Base-by-base conservation (phyloP, 106 monocot genomes). In the Apostasia shenzhenica region DNA sequence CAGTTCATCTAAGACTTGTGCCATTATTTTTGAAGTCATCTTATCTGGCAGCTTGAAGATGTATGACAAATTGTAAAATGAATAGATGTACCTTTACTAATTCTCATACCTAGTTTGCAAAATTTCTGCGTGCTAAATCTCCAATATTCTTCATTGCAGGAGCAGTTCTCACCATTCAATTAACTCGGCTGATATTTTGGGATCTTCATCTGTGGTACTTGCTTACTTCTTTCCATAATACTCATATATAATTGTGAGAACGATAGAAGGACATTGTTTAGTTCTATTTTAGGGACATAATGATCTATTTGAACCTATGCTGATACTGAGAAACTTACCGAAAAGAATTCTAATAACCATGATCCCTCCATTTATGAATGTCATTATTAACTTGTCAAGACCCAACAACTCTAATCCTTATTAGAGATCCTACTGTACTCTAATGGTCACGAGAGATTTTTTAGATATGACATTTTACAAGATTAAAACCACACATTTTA, bases 171-270 rank as follows among this genome's bases (percentile, higher is more conserved):
- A 69, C 46, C 64, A 69, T 70, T 76, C 84, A 9, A 68, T 79
- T 52, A 83, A 88, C 62, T 83, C 84, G 67, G 53, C 88, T 39
- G 84, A 88, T 57, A 60, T 66, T 40, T 73, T 76, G 78, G 84
- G 81, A 62, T 78, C 83, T 14, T 81, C 88, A 2, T 61, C 76
- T 3, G 38, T 61, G 68, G 88, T 88, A 74, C 45, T 38, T 53
- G 39, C 10, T 6, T 52, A 52, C 10, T 6, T 52, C 52, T 6
- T 52, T 6, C 10, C 4, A 1, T 45, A 14, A 45, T 11, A 55
- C 1, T 73, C 63, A 44, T 73, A 6, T 6, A 10, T 6, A 52
- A 52, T 4, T 4, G 52, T 52, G 10, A 52, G 7, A 52, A 52
- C 10, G 52, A 6, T 52, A 10, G 4, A 6, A 52, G 26, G 50